These are phyloP conservation scores for Drechslerella dactyloides DNA, from an alignment of 2,329 filamentous ascomycete genomes.

Conservation along the genomic window DNA sequence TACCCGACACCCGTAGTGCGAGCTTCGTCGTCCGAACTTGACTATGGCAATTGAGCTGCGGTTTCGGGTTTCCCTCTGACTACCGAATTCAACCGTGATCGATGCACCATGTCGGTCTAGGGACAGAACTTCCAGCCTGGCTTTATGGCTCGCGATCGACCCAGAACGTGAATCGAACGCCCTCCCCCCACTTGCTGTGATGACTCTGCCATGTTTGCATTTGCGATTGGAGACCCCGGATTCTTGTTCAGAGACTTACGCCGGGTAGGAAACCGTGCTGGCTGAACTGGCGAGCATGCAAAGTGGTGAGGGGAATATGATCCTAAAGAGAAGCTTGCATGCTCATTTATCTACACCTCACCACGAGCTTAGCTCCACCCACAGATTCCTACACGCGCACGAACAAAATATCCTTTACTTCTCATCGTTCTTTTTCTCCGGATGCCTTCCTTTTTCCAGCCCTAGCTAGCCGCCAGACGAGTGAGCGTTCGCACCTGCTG, in stretches of 20 bases:
- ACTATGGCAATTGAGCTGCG: slow-evolving; percentile 16
- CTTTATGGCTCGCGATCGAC: slow-evolving; percentile 36
- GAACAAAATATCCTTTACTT: slow-evolving; percentile 13
- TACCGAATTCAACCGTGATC: background rate
- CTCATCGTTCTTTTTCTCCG: slow-evolving; percentile 5
- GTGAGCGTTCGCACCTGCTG: slow-evolving; percentile 1
- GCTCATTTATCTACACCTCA: slow-evolving; percentile 8
- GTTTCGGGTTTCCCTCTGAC: too few relatives aligned
- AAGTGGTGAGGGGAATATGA: slow-evolving; percentile 4
- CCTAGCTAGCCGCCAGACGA: slow-evolving; percentile 8
- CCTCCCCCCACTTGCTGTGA: slow-evolving; percentile 42
- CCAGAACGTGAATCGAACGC: slow-evolving; percentile 27
- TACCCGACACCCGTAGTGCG: slow-evolving; percentile 33
- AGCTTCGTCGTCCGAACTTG: slow-evolving; percentile 15
- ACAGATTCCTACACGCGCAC: slow-evolving; percentile 11
- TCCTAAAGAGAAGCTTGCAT: slow-evolving; percentile 42
- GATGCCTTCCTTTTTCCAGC: slow-evolving; percentile 6
- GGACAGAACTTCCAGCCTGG: slow-evolving; percentile 8
- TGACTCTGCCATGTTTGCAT: slow-evolving; percentile 16
- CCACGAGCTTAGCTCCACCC: slow-evolving; percentile 9
- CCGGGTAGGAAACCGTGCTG: background rate
- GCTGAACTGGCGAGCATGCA: background rate
- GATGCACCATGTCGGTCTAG: background rate
- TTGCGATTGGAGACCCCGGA: slow-evolving; percentile 33
- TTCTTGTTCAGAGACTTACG: slow-evolving; percentile 28